Percentiles rank a stretch among this genome's conserved stretches.
Evolutionary conservation across 116 monocot species (phyloP).

Genomic region (Iris pallida): DNA sequence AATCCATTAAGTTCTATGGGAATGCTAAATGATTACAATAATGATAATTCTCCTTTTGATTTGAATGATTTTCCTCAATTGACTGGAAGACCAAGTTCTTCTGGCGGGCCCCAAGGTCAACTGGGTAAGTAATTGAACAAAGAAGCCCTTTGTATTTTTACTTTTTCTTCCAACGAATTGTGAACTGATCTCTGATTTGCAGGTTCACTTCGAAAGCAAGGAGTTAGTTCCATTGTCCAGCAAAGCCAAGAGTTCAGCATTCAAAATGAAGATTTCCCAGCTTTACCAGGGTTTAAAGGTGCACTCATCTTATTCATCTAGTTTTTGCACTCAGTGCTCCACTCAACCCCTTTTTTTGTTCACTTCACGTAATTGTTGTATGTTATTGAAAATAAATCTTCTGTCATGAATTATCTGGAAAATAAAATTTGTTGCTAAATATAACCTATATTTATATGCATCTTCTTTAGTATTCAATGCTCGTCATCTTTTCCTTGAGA

Average conservation of each 20-base stretch:
- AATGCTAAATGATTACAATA: slow-evolving; percentile 78
- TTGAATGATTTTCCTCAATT: slow-evolving; percentile 97
- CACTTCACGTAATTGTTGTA: too few relatives aligned
- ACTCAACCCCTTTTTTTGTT: too few relatives aligned
- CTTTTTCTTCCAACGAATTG: background rate
- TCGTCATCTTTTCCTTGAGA: too few relatives aligned
- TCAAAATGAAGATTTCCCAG: slow-evolving; percentile 99
- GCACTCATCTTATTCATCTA: background rate
- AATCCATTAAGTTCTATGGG: slow-evolving; percentile 67
- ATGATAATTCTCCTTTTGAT: slow-evolving; percentile 86
- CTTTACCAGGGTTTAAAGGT: slow-evolving; percentile 98
- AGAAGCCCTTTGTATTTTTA: background rate
- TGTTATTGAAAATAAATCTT: too few relatives aligned
- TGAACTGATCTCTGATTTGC: slow-evolving; percentile 18
- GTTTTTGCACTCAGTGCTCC: too few relatives aligned
- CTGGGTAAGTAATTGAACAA: slow-evolving; percentile 35
- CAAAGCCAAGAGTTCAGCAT: slow-evolving; percentile 99
- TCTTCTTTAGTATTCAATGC: too few relatives aligned
- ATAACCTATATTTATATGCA: too few relatives aligned
- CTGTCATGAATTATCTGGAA: too few relatives aligned
- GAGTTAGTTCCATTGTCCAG: slow-evolving; percentile 73
- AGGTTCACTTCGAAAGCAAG: slow-evolving; percentile 87
- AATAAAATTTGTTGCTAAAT: too few relatives aligned
- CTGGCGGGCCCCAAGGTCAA: slow-evolving; percentile 84
- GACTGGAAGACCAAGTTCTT: slow-evolving; percentile 81